These are phyloP conservation scores for Herpetomonas muscarum DNA, from an alignment of 208 protist species.

Conservation along the genomic window DNA sequence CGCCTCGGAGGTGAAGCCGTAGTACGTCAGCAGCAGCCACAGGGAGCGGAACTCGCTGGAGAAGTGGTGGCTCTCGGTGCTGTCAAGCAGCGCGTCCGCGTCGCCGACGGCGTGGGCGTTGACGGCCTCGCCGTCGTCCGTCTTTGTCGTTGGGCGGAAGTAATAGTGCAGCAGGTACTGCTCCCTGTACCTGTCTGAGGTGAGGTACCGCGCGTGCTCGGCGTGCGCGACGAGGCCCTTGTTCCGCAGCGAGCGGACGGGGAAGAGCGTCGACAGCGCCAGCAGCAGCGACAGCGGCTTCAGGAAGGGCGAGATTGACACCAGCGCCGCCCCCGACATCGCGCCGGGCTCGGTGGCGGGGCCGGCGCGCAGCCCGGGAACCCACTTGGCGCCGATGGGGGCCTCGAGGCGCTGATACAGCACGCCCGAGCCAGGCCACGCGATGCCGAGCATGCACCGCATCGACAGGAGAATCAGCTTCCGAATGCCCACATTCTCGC, in stretches of 20 bases:
- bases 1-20: constrained; percentile 62
- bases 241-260: constrained; percentile 28
- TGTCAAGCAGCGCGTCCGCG: constrained; percentile 17
- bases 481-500: constrained; percentile 42
- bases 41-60: constrained; percentile 58
- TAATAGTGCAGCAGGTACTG: constrained; percentile 52
- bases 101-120: constrained; percentile 13
- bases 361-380: constrained; percentile 6
- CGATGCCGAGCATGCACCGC: constrained; percentile 62
- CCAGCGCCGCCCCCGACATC: constrained; percentile 35
- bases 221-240: constrained; percentile 47
- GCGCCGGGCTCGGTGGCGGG: constrained; percentile 17
- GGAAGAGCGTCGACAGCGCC: constrained; percentile 63
- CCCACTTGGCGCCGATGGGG: constrained; percentile 5
- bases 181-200: constrained; percentile 36
- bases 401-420: constrained; percentile 40
- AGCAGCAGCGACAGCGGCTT: constrained; percentile 52
- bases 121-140: constrained; percentile 7
- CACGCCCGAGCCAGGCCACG: constrained; percentile 77
- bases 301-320: constrained; percentile 53
- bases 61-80: constrained; percentile 22
- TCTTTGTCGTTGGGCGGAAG: constrained; percentile 35
- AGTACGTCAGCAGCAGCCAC: constrained; percentile 80
- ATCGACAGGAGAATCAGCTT: constrained; percentile 46
- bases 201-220: constrained; percentile 43